Percentiles rank a stretch among this genome's conserved stretches.
Evolutionary conservation across 73 alveolate genomes (phyloP).

Genomic region (Effrenium voratum): DNA sequence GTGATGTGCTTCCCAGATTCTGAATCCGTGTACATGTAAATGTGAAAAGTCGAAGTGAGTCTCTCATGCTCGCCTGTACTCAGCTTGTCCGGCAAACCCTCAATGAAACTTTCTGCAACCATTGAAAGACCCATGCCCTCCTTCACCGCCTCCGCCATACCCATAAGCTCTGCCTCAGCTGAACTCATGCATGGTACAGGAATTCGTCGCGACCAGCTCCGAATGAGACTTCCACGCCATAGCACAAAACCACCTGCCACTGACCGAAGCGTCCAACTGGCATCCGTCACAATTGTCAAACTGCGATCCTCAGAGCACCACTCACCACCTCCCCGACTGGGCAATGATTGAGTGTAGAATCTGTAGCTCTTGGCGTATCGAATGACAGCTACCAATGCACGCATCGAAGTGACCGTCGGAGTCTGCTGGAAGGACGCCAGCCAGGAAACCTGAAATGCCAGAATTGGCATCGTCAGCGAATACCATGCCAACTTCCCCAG

Average conservation of each 20-base stretch:
- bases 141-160: neutral
- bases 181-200: neutral
- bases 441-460: neutral
- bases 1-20: neutral
- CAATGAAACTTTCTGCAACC: neutral
- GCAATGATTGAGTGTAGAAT: neutral
- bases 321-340: neutral
- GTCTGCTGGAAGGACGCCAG: neutral
- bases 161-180: constrained; percentile 11
- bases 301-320: neutral
- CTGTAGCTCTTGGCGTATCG: neutral
- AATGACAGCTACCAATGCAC: neutral
- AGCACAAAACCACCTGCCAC: neutral
- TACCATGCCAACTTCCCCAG: constrained; percentile 19
- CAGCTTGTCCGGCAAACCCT: neutral
- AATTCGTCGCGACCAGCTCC: neutral
- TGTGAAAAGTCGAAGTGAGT: neutral
- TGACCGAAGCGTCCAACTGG: neutral
- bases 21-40: neutral
- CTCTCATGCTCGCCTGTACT: neutral
- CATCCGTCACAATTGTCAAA: neutral
- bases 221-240: neutral
- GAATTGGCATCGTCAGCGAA: neutral
- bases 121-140: neutral
- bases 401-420: neutral